Evolutionary conservation across 1,139 yeast genomes (phyloP), one percentile per base, ranked within the genome.

Genomic region (Wickerhamomyces sp.): DNA sequence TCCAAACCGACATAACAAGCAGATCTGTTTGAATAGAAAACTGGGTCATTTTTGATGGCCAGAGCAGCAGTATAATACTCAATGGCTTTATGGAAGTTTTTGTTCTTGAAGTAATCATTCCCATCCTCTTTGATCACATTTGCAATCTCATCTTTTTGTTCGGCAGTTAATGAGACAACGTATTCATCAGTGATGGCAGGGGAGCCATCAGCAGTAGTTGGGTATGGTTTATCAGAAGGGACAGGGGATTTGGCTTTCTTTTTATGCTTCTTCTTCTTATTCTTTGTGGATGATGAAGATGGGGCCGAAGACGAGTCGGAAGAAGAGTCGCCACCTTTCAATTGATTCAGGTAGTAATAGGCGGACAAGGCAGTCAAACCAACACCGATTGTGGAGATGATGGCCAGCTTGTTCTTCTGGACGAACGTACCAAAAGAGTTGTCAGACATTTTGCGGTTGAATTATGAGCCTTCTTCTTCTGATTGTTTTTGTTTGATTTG

Each of bases 11-110:
- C 86, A 68, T 87, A 88, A 69, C 97, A 93, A 18, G 99, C 99
- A 27, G 97, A 90, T 68, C 96, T 79, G 72, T 91, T 91, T 51
- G 97, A 89, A 70, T 84, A 91, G 69, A 79, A 93, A 38, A 91
- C 86, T 14, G 97, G 91, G 65, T 93, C 97, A 53, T 74, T 68
- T 62, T 82, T 81, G 61, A 89, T 75, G 50, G 74, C 66, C 58
- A 94, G 73, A 13, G 99, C 98, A 49, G 78, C 79, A 39, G 87
- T 66, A 70, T 93, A 93, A 65, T 75, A 83, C 42, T 77, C 79
- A 59, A 90, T 79, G 37, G 98, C 98, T 35, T 76, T 73, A 45
- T 78, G 74, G 63, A 75, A 87, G 47, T 84, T 72, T 68, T 87
- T 84, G 48, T 70, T 67, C 65, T 84, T 85, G 73, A 87, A 93